Conservation (phyloP, 805 yeast genomes). For the Candida chauliodis region DNA sequence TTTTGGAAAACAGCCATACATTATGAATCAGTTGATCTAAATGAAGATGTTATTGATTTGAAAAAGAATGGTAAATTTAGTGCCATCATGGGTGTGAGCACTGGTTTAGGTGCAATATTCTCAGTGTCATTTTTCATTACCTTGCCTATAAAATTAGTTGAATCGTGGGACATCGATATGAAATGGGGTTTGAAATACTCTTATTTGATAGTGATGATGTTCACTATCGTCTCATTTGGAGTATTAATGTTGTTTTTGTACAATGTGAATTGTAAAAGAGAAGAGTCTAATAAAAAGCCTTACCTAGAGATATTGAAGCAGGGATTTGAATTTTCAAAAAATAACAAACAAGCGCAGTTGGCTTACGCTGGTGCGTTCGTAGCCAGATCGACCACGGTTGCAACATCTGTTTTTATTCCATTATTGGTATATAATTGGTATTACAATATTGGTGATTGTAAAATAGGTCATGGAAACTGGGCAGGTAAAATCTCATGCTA, state of each 20-base stretch:
- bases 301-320: constrained; percentile 41
- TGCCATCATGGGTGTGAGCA: constrained; percentile 57
- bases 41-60: constrained; percentile 5
- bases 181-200: constrained; percentile 44
- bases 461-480: constrained; percentile 17
- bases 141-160: constrained; percentile 50
- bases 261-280: constrained; percentile 24
- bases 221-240: constrained; percentile 37
- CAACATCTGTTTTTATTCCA: constrained; percentile 59
- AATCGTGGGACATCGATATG: constrained; percentile 27
- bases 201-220: constrained; percentile 45
- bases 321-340: constrained; percentile 47
- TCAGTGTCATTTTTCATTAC: constrained; percentile 55
- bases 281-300: constrained; percentile 19
- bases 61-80: constrained; percentile 47
- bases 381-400: constrained; percentile 60
- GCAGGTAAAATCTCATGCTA: constrained; percentile 41
- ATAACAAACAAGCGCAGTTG: constrained; percentile 45
- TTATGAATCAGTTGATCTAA: constrained; percentile 6
- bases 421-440: constrained; percentile 57
- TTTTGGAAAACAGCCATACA: constrained; percentile 19
- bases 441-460: constrained; percentile 49
- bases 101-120: constrained; percentile 68
- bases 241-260: constrained; percentile 43
- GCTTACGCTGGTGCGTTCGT: constrained; percentile 63